These are phyloP conservation scores for Phytopythium ostracodes DNA, from an alignment of 352 stramenopile species.

Conservation along the genomic window DNA sequence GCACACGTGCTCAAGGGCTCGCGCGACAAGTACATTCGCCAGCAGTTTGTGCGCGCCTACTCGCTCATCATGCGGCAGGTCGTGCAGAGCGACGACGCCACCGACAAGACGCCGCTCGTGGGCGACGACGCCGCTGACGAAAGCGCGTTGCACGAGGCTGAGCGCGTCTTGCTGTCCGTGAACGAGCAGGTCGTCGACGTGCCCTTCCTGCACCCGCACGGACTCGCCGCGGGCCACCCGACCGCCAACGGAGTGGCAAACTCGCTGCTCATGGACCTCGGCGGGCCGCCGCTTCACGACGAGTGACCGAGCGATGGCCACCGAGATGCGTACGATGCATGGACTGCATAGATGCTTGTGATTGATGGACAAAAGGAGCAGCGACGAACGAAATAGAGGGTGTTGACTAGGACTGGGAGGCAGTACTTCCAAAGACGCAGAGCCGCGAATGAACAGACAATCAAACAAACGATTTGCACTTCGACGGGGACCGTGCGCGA, in stretches of 20 bases:
- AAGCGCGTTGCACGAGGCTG: neutral
- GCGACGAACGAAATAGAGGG: neutral
- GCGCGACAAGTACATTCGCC: constrained; percentile 82
- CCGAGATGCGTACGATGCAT: neutral
- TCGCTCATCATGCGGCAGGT: constrained; percentile 49
- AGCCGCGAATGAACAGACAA: neutral
- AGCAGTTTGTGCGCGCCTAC: constrained; percentile 76
- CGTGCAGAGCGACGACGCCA: constrained; percentile 16
- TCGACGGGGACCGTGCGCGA: no score
- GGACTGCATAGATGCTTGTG: neutral
- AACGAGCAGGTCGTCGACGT: constrained; percentile 40
- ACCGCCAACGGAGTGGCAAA: neutral
- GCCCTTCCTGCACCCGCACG: constrained; percentile 28
- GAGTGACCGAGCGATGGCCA: neutral
- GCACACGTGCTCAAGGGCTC: constrained; percentile 94
- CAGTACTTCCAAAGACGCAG: neutral
- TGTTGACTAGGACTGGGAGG: neutral
- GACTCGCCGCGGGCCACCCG: neutral
- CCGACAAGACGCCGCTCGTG: neutral
- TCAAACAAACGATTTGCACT: neutral
- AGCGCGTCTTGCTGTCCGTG: constrained; percentile 29
- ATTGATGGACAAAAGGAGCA: neutral
- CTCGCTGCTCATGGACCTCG: constrained; percentile 4
- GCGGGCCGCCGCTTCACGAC: neutral
- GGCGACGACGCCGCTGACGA: neutral